Evolutionary conservation across 2,329 filamentous ascomycete species (phyloP).

Genomic region (Fusarium albosuccineum): DNA sequence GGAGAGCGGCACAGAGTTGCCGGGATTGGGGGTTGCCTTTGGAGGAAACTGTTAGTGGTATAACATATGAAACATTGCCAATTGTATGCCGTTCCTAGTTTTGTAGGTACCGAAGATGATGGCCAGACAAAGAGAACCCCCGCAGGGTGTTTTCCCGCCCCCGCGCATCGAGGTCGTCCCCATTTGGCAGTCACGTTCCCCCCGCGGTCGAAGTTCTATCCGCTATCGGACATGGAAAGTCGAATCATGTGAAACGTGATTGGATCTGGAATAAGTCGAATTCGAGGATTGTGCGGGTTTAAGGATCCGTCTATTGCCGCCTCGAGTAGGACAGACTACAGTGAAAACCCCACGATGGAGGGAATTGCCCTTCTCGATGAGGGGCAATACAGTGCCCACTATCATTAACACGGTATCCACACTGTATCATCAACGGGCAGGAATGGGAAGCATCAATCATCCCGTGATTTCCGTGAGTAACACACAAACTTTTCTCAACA

Average conservation of each 20-base stretch:
- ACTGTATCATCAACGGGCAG: slow-evolving; percentile 7
- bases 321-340: not conserved
- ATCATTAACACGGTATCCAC: accelerated
- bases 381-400: slow-evolving; percentile 15
- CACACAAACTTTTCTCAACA: slow-evolving; percentile 18
- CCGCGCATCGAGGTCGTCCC: slow-evolving; percentile 18
- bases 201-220: slow-evolving; percentile 15
- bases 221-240: slow-evolving; percentile 13
- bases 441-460: not conserved
- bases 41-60: slow-evolving; percentile 20
- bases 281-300: slow-evolving; percentile 1
- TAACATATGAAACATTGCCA: too few relatives aligned
- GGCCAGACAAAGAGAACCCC: slow-evolving; percentile 14
- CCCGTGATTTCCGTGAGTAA: not conserved
- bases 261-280: not conserved
- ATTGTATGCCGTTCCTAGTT: not conserved
- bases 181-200: slow-evolving; percentile 3
- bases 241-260: not conserved
- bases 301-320: slow-evolving; percentile 9
- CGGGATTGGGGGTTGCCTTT: slow-evolving; percentile 36
- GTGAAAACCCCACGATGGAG: not conserved
- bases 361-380: not conserved
- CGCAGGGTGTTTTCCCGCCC: slow-evolving; percentile 19
- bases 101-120: slow-evolving; percentile 3
- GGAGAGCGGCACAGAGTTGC: slow-evolving; percentile 20